Base-by-base conservation (phyloP, 495 filamentous ascomycete species). In the Apiosordaria backusii region DNA sequence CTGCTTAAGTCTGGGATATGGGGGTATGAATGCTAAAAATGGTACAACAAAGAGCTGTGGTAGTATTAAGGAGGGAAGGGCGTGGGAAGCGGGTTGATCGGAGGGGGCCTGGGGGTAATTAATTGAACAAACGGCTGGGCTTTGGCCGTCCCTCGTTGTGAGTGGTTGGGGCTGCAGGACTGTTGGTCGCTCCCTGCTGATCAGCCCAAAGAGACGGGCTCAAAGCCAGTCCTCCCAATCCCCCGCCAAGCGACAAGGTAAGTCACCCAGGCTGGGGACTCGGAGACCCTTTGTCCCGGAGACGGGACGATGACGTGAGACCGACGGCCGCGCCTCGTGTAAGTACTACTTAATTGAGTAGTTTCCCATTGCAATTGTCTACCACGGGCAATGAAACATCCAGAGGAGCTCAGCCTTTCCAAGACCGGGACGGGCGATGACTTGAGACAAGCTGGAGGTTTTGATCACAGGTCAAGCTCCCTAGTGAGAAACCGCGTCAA, bases 281-380 rank as follows among this genome's bases (percentile, higher is more conserved):
- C 61, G 61, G 61, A 53, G 25, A 26, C 45, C 61, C 61, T 63
- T 63, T 54, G 50, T 27, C 3, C 50, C 61, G 61, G 61, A 50
- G 22, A 21, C 16, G 53, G 19, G n/a, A 23, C 45, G 61, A 53
- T 63, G 61, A 63, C 61, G 45, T 54, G 61, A 63, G 61, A 63
- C 22, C 15, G 50, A 15, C 40, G 2, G 23, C 21, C n/a, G 27
- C 50, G 35, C 24, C 26, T 29, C 24, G 9, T 60, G 22, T 25
- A 45, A 7, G 35, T n/a, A 7, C 22, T 25, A 60, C 57, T 25
- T 25, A n/a, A 21, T 25, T 13, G 18, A 60, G 19, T 1, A 23
- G 26, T 25, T 25, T 60, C 15, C 25, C 24, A 61, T 24, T 21
- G 35, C 35, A 13, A 15, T 15, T 45, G 9, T 45, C 10, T 18